Percentiles rank a stretch among this genome's conserved stretches.
Conservation (phyloP, 345 rosid species). For the Citrus medica region DNA sequence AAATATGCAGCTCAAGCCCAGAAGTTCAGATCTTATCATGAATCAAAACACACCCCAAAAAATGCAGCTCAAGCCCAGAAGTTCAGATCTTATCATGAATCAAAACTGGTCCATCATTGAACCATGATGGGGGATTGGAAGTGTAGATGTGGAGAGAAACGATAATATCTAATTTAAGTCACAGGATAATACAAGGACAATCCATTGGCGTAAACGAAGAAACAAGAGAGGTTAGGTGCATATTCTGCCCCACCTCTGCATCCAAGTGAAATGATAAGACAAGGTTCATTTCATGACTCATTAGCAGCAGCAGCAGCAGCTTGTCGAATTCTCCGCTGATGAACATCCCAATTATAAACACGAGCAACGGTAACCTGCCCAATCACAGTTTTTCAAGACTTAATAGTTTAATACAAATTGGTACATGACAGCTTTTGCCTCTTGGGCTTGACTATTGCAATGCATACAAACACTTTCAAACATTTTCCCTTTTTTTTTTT, state of each 20-base stretch:
- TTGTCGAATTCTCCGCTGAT: slow-evolving; percentile 69
- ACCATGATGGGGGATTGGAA: neutral
- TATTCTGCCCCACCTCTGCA: neutral
- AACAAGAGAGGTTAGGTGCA: slow-evolving; percentile 12
- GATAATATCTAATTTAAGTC: neutral
- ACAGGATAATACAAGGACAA: slow-evolving; percentile 5
- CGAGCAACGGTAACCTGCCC: slow-evolving; percentile 83
- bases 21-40: neutral
- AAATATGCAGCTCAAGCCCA: neutral
- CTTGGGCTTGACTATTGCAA: neutral
- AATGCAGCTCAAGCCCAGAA: neutral
- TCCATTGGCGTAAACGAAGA: slow-evolving; percentile 1
- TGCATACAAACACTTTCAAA: neutral
- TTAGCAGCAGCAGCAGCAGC: slow-evolving; percentile 33
- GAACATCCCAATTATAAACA: slow-evolving; percentile 91
- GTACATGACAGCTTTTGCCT: neutral
- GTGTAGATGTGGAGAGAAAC: neutral
- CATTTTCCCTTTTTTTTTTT: neutral
- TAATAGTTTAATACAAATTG: neutral
- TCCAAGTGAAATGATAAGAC: neutral
- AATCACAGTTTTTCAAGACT: neutral
- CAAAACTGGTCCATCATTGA: slow-evolving; percentile 13
- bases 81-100: neutral
- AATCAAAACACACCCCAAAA: neutral
- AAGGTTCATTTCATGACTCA: slow-evolving; percentile 32